Conservation (phyloP, 768 basidiomycete species). For the Termitomyces eurrhizus region DNA sequence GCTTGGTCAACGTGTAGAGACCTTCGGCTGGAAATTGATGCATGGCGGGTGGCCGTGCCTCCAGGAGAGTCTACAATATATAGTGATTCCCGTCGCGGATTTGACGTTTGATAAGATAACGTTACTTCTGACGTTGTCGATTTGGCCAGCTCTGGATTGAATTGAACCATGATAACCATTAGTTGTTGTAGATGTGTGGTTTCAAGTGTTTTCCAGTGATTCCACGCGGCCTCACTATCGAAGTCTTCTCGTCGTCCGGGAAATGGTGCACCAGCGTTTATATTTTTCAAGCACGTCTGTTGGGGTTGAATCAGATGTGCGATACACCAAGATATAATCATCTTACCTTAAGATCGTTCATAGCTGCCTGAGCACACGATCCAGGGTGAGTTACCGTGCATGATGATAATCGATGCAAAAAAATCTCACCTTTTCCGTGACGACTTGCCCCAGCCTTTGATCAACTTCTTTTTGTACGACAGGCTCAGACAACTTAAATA, state of each 20-base stretch:
- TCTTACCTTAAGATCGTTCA: conserved; percentile 80
- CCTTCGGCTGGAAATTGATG: conserved; percentile 64
- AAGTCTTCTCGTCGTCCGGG: conserved; percentile 89
- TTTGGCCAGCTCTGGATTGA: conserved; percentile 84
- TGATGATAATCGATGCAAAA: not conserved
- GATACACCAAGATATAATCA: conserved; percentile 7
- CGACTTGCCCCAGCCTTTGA: conserved; percentile 50
- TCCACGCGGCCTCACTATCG: conserved; percentile 75
- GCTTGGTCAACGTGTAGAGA: conserved; percentile 46
- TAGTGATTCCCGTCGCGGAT: conserved; percentile 53
- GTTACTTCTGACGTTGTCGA: conserved; percentile 58
- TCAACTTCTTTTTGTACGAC: conserved; percentile 75
- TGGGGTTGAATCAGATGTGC: conserved; percentile 7
- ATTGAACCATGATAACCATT: conserved; percentile 81
- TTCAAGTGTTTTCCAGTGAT: conserved; percentile 79
- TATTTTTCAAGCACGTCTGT: conserved; percentile 87
- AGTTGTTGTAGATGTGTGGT: conserved; percentile 82
- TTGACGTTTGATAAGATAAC: conserved; percentile 40
- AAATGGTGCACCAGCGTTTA: conserved; percentile 78
- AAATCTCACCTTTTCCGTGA: conserved; percentile 67
- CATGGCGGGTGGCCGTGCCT: conserved; percentile 40
- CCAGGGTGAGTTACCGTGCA: not conserved
- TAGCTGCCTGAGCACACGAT: conserved; percentile 55
- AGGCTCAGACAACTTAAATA: conserved; percentile 73
- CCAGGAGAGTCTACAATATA: conserved; percentile 42